A percentile compares a stretch with the other conserved stretches of the same genome.
Conservation (phyloP, 1,139 yeast genomes). For the Diutina scorzettiae region DNA sequence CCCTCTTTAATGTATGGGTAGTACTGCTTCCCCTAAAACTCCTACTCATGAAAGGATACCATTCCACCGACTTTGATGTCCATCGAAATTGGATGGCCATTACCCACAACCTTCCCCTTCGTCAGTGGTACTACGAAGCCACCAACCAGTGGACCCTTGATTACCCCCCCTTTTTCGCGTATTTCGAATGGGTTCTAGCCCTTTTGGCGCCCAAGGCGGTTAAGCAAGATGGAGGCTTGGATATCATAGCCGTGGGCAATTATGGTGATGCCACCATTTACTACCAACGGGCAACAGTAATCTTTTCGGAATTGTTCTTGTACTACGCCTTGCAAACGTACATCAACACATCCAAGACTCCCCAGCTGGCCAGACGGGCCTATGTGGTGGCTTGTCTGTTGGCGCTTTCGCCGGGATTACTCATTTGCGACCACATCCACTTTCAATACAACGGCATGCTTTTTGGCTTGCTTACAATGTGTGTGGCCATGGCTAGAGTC, state of each 20-base stretch:
- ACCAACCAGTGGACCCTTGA: conserved; percentile 94
- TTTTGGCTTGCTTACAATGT: conserved; percentile 69
- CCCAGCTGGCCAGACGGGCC: conserved; percentile 22
- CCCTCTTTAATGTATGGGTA: conserved; percentile 26
- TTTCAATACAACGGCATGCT: conserved; percentile 92
- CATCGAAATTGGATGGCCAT: conserved; percentile 96
- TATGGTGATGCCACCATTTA: conserved; percentile 71
- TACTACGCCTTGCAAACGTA: conserved; percentile 64
- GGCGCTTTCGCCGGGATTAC: conserved; percentile 77
- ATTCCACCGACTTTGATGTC: conserved; percentile 92
- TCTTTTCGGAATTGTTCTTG: conserved; percentile 61
- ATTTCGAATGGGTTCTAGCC: conserved; percentile 75
- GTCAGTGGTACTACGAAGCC: conserved; percentile 71
- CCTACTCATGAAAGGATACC: conserved; percentile 34
- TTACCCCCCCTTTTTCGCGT: conserved; percentile 96
- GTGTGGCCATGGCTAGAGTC: conserved; percentile 60
- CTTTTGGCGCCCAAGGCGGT: conserved; percentile 59
- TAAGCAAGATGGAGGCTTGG: conserved; percentile 65
- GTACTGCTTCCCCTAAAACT: conserved; percentile 26
- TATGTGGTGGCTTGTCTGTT: conserved; percentile 77
- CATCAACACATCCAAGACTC: conserved; percentile 35
- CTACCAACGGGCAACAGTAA: conserved; percentile 75
- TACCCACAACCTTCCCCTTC: conserved; percentile 65
- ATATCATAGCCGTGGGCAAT: conserved; percentile 48
- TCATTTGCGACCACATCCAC: conserved; percentile 85